These are phyloP conservation scores for Filobasidium wieringae DNA, from an alignment of 768 basidiomycete genomes.

Conservation along the genomic window DNA sequence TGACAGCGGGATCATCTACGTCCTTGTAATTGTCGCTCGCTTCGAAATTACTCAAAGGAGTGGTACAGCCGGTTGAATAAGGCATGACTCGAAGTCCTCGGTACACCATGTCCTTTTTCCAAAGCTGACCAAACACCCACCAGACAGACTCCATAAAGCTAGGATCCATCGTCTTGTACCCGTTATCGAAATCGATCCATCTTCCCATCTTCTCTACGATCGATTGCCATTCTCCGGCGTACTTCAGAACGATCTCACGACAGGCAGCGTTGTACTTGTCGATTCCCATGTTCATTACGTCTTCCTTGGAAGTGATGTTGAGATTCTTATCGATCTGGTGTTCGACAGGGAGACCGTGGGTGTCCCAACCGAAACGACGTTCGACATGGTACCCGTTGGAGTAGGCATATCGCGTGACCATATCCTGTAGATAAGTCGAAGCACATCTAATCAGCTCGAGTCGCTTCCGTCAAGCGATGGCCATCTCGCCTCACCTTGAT, in stretches of 20 bases:
- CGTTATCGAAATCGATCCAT: constrained; percentile 99
- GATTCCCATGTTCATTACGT: constrained; percentile 91
- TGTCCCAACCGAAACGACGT: constrained; percentile 96
- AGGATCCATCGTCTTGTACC: constrained; percentile 92
- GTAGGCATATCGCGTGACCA: constrained; percentile 90
- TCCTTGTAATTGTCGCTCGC: constrained; percentile 84
- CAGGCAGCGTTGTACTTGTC: constrained; percentile 96
- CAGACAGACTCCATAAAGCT: constrained; percentile 96
- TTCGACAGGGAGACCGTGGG: constrained; percentile 95
- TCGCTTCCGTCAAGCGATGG: neutral
- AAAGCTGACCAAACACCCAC: constrained; percentile 97
- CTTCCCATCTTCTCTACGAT: constrained; percentile 97
- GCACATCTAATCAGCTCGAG: neutral
- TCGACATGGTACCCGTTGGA: constrained; percentile 84
- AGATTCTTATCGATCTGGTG: constrained; percentile 98
- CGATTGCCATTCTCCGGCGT: constrained; percentile 80
- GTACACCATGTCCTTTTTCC: constrained; percentile 83
- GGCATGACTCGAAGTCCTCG: constrained; percentile 92
- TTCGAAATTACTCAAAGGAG: constrained; percentile 94
- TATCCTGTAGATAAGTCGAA: constrained; percentile 53
- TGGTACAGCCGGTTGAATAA: constrained; percentile 90
- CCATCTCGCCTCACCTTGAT: constrained; percentile 31
- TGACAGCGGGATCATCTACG: constrained; percentile 84
- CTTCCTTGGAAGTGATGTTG: constrained; percentile 78
- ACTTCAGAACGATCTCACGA: constrained; percentile 92